These are phyloP conservation scores for Colletotrichum lentis DNA, from an alignment of 2,329 filamentous ascomycete genomes.

Conservation along the genomic window DNA sequence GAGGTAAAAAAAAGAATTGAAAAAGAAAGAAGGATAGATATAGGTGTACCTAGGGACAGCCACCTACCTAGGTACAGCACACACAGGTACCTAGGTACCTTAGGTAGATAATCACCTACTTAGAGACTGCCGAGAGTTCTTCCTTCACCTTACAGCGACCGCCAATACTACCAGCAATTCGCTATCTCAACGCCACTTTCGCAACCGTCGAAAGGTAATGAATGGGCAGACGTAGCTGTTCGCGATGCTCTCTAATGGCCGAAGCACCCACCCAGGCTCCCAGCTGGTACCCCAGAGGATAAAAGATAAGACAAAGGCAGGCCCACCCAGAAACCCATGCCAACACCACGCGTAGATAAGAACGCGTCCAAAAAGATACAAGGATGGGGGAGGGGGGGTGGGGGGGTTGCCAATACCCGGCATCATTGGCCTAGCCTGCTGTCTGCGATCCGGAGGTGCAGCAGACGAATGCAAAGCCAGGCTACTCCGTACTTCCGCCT, in stretches of 20 bases:
- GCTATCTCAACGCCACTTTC: not conserved
- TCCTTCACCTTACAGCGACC: too few species aligned
- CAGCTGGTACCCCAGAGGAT: slow-evolving; percentile 9
- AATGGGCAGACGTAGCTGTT: slow-evolving; percentile 14
- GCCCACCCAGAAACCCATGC: slow-evolving; percentile 14
- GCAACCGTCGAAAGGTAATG: slow-evolving; percentile 4
- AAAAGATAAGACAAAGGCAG: slow-evolving; percentile 25
- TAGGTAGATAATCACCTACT: too few species aligned
- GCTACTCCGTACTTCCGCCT: not conserved
- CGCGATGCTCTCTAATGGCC: not conserved
- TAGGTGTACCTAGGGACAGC: too few species aligned
- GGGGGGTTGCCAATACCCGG: not conserved
- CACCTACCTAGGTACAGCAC: too few species aligned
- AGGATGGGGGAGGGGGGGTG: not conserved
- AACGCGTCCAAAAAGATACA: slow-evolving; percentile 16
- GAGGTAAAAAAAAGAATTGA: too few species aligned
- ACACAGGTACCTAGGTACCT: too few species aligned
- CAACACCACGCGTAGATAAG: slow-evolving; percentile 31
- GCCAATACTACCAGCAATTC: too few species aligned
- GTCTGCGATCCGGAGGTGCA: slow-evolving; percentile 32
- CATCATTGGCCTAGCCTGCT: slow-evolving; percentile 21
- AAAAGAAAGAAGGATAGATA: too few species aligned
- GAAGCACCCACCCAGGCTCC: not conserved
- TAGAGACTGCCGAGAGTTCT: too few species aligned
- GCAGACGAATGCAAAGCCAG: slow-evolving; percentile 3